Conservation (phyloP, 2,329 filamentous ascomycete species). For the Emericellopsis atlantica region DNA sequence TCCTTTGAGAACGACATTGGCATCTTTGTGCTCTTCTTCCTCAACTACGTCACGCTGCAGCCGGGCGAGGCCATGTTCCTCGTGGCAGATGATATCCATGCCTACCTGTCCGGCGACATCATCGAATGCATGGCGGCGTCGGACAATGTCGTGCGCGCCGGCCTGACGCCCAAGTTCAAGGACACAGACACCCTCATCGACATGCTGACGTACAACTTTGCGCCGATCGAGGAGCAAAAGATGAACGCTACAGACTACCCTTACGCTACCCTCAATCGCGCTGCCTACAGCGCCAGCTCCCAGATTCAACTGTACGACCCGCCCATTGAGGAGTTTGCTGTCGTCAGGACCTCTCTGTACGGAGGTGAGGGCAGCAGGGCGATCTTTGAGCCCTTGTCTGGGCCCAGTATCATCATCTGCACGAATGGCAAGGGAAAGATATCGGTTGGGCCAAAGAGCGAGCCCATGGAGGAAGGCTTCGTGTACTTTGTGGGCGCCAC, state of each 20-base stretch:
- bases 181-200: conserved; percentile 79
- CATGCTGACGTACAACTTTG: conserved; percentile 92
- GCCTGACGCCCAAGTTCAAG: conserved; percentile 98
- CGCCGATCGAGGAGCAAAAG: conserved; percentile 89
- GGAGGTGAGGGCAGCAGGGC: conserved; percentile 61
- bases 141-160: conserved; percentile 96
- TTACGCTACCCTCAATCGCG: conserved; percentile 70
- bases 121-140: conserved; percentile 98
- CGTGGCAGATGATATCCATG: conserved; percentile 93
- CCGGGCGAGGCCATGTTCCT: conserved; percentile 93
- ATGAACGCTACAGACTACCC: conserved; percentile 79
- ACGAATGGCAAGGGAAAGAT: conserved; percentile 75
- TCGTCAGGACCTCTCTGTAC: conserved; percentile 62
- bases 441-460: conserved; percentile 67
- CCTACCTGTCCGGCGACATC: conserved; percentile 86
- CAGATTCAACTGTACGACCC: conserved; percentile 74
- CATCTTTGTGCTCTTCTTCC: conserved; percentile 90
- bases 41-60: conserved; percentile 83
- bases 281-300: conserved; percentile 68
- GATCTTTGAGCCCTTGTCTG: conserved; percentile 76
- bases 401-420: conserved; percentile 88
- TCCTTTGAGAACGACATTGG: conserved; percentile 88
- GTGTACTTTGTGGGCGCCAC: conserved; percentile 82
- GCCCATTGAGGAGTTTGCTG: conserved; percentile 91
- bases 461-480: conserved; percentile 61